Evolutionary conservation across 2,329 filamentous ascomycete species (phyloP).

Genomic region (Colletotrichum theobromicola): DNA sequence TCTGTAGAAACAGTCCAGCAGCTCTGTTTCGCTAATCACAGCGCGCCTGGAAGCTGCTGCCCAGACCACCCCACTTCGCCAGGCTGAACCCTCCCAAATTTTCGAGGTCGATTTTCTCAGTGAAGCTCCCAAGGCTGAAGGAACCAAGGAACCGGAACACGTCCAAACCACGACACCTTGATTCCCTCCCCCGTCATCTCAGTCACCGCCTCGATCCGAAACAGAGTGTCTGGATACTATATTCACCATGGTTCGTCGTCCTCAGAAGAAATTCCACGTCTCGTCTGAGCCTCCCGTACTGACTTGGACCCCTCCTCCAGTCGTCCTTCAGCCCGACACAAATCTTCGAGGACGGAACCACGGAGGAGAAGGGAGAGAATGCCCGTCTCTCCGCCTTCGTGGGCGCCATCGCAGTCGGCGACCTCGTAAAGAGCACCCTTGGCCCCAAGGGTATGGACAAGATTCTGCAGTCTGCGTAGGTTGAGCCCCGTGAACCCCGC

Average conservation of each 20-base stretch:
- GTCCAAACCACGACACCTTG: slow-evolving; percentile 10
- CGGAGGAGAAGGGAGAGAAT: slow-evolving; percentile 98
- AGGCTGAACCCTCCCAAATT: slow-evolving; percentile 23
- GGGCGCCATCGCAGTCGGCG: slow-evolving; percentile 95
- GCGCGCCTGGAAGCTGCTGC: slow-evolving; percentile 10
- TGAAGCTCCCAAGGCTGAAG: slow-evolving; percentile 21
- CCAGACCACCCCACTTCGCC: slow-evolving; percentile 17
- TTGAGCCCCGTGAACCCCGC: slow-evolving; percentile 28
- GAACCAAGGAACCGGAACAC: no score
- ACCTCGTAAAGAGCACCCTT: slow-evolving; percentile 95
- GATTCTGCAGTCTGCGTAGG: slow-evolving; percentile 92
- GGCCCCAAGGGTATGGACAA: slow-evolving; percentile 99
- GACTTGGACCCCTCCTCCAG: slow-evolving; percentile 30
- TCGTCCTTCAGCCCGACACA: slow-evolving; percentile 85
- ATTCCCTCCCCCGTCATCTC: not conserved
- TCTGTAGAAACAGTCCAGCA: slow-evolving; percentile 8
- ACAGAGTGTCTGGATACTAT: slow-evolving; percentile 15
- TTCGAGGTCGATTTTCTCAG: slow-evolving; percentile 20
- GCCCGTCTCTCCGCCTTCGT: slow-evolving; percentile 98
- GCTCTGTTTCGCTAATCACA: slow-evolving; percentile 9
- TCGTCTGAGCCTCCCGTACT: not conserved
- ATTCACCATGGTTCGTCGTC: slow-evolving; percentile 16
- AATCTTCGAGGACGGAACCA: slow-evolving; percentile 97
- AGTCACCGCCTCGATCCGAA: slow-evolving; percentile 6
- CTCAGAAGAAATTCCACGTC: not conserved